phyloP scores from a whole-genome alignment of 2,329 filamentous ascomycete species.

The Aureobasidium sp. region DNA sequence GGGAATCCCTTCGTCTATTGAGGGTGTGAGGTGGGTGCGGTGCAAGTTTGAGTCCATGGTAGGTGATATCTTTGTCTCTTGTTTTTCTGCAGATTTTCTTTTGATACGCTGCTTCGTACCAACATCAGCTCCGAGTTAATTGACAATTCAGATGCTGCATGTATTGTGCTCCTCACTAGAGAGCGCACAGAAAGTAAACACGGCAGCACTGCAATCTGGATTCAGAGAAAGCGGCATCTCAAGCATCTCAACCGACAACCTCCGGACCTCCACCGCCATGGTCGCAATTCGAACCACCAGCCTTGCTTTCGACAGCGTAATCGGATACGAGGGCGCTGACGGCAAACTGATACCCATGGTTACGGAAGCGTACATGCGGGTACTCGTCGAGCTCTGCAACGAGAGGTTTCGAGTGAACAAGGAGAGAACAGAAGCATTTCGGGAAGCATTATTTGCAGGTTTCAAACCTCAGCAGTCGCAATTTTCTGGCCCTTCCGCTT shows the following conservation, averaged over 20 bases:
- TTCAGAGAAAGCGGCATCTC: constrained; percentile 87
- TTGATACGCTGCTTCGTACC: background rate
- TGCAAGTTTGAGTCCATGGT: constrained; percentile 97
- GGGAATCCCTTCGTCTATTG: background rate
- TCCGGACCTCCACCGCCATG: constrained; percentile 51
- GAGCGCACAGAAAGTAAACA: constrained; percentile 66
- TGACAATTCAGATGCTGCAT: constrained; percentile 66
- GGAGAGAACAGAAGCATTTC: constrained; percentile 59
- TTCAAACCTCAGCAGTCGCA: constrained; percentile 18
- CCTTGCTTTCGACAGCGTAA: constrained; percentile 68
- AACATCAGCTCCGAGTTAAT: background rate
- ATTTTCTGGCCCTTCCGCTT: background rate
- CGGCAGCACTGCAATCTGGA: constrained; percentile 68
- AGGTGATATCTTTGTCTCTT: constrained; percentile 27
- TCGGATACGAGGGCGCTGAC: constrained; percentile 48
- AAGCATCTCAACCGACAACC: constrained; percentile 41
- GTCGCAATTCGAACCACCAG: constrained; percentile 81
- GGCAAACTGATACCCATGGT: constrained; percentile 47
- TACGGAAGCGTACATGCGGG: constrained; percentile 55
- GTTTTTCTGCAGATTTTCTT: background rate
- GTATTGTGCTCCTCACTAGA: constrained; percentile 66
- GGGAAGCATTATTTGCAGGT: constrained; percentile 39
- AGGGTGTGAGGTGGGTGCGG: constrained; percentile 44
- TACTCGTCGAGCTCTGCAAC: constrained; percentile 61
- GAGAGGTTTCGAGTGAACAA: constrained; percentile 63